A percentile compares a stretch with the other conserved stretches of the same genome.
Conservation (phyloP, 1,139 yeast species). For the Kurtzmaniella natalensis region DNA sequence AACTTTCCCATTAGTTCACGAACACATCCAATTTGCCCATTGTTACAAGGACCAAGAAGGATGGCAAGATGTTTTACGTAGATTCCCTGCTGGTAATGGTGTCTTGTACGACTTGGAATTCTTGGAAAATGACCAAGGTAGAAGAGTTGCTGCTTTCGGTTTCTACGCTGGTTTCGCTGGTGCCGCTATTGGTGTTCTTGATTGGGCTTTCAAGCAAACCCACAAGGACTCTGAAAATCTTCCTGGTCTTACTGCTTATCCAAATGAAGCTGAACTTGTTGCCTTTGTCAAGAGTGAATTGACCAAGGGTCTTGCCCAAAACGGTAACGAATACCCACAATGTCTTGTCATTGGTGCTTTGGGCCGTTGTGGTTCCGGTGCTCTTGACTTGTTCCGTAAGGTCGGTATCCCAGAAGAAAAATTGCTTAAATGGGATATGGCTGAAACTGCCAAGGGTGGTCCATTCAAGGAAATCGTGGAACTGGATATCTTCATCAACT, state of each 20-base stretch:
- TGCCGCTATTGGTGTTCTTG: slow-evolving; percentile 91
- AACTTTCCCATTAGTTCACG: slow-evolving; percentile 86
- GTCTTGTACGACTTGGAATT: slow-evolving; percentile 89
- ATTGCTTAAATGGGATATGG: slow-evolving; percentile 92
- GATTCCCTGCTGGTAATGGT: slow-evolving; percentile 93
- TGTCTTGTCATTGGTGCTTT: slow-evolving; percentile 92
- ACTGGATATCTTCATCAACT: slow-evolving; percentile 87
- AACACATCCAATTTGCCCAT: slow-evolving; percentile 97
- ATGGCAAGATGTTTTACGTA: slow-evolving; percentile 83
- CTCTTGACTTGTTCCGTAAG: slow-evolving; percentile 74
- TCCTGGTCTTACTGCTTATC: slow-evolving; percentile 77
- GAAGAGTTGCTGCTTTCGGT: slow-evolving; percentile 99
- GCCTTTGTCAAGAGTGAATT: slow-evolving; percentile 63
- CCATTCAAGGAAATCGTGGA: slow-evolving; percentile 90
- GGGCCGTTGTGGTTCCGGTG: slow-evolving; percentile 99
- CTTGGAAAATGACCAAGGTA: slow-evolving; percentile 87
- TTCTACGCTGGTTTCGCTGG: slow-evolving; percentile 99
- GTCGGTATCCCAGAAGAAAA: slow-evolving; percentile 85
- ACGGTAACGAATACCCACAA: slow-evolving; percentile 66
- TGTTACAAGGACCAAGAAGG: slow-evolving; percentile 98
- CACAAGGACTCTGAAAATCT: slow-evolving; percentile 60
- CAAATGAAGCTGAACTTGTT: slow-evolving; percentile 71
- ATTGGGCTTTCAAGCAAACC: slow-evolving; percentile 89
- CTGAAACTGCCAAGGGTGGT: slow-evolving; percentile 95
- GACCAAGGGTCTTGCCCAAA: slow-evolving; percentile 52